A percentile compares a stretch with the other conserved stretches of the same genome.
These are phyloP conservation scores for Pleurozium schreberi DNA, from an alignment of 225 moss, liverwort and hornwort genomes.

Conservation along the genomic window DNA sequence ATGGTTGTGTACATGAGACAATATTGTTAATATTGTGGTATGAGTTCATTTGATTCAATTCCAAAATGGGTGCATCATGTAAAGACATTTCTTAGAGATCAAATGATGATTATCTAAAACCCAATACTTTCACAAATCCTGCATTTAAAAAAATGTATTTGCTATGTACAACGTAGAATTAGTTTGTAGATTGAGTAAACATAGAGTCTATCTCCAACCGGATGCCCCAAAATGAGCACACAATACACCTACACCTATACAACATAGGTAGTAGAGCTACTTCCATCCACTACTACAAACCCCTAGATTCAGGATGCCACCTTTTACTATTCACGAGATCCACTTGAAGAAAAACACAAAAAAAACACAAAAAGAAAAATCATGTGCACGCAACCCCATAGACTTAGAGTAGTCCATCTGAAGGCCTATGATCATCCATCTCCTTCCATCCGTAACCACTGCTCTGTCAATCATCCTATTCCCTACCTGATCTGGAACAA, in stretches of 20 bases:
- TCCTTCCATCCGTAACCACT: not conserved
- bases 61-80: too few relatives aligned
- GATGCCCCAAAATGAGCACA: not conserved
- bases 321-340: rapidly evolving
- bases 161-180: rapidly evolving
- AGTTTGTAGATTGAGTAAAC: not conserved
- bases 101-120: too few relatives aligned
- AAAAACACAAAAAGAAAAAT: too few relatives aligned
- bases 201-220: rapidly evolving
- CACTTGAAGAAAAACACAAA: not conserved
- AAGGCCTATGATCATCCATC: not conserved
- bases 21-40: not conserved
- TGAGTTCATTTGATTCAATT: not conserved
- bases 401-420: rapidly evolving
- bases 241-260: not conserved
- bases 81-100: not conserved
- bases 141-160: too few relatives aligned
- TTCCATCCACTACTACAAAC: too few relatives aligned
- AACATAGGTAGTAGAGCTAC: not conserved
- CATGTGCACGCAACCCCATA: rapidly evolving
- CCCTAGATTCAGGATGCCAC: rapidly evolving
- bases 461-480: too few relatives aligned
- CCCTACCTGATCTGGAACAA: too few relatives aligned
- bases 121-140: too few relatives aligned
- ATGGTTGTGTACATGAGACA: rapidly evolving